phyloP scores from a whole-genome alignment of 768 basidiomycete species.

The Pisolithus sp. region DNA sequence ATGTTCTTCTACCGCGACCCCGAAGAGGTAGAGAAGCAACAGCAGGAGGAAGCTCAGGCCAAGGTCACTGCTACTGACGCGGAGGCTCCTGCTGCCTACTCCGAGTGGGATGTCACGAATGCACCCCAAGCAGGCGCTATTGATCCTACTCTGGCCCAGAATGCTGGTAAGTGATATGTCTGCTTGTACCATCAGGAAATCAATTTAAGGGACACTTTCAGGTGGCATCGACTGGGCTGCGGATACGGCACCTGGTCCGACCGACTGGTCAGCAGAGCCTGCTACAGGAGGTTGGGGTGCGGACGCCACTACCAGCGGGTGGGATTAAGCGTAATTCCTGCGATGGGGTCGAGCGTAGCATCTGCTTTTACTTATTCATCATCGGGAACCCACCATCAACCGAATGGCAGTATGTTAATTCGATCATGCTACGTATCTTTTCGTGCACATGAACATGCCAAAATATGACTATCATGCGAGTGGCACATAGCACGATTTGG shows the following conservation, averaged over 20 bases:
- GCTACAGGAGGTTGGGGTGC: slow-evolving; percentile 34
- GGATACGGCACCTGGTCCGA: slow-evolving; percentile 44
- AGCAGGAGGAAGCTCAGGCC: slow-evolving; percentile 86
- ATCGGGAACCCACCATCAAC: background rate
- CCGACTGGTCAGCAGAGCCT: slow-evolving; percentile 90
- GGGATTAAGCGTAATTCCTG: slow-evolving; percentile 18
- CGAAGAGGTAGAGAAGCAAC: slow-evolving; percentile 98
- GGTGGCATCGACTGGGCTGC: slow-evolving; percentile 83
- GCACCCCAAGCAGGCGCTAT: slow-evolving; percentile 64
- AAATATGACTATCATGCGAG: slow-evolving; percentile 13
- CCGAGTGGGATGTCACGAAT: slow-evolving; percentile 73
- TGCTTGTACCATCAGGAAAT: background rate
- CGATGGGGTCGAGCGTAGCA: background rate
- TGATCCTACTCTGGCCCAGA: slow-evolving; percentile 68
- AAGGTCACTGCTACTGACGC: slow-evolving; percentile 61
- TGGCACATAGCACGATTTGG: too few relatives aligned
- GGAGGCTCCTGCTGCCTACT: slow-evolving; percentile 38
- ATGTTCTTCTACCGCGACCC: slow-evolving; percentile 99
- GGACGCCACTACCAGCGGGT: slow-evolving; percentile 22
- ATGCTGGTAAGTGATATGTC: slow-evolving; percentile 38
- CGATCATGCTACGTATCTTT: slow-evolving; percentile 15
- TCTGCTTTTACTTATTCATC: background rate
- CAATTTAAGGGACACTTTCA: slow-evolving; percentile 18
- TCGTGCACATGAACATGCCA: slow-evolving; percentile 12
- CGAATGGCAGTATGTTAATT: slow-evolving; percentile 9